Evolutionary conservation across 2,329 filamentous ascomycete genomes (phyloP).

Genomic region (Paraphaeosphaeria minitans): DNA sequence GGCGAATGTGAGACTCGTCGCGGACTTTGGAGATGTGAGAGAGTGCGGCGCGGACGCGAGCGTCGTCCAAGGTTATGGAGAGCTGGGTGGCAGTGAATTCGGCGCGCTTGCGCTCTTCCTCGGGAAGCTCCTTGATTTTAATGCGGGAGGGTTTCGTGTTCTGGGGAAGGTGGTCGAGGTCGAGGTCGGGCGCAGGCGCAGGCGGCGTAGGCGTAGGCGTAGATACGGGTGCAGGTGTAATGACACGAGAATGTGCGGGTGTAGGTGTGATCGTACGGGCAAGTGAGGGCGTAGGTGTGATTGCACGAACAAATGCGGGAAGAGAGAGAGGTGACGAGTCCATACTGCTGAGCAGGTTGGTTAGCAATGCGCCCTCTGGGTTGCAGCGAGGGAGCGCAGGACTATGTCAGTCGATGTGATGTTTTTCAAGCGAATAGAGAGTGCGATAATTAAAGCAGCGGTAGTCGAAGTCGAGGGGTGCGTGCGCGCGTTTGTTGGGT

Average conservation of each 20-base stretch:
- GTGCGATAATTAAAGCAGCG: not conserved
- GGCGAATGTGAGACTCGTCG: not conserved
- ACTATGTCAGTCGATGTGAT: not conserved
- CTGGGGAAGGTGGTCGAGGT: not conserved
- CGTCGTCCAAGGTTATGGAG: not conserved
- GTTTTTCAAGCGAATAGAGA: not conserved
- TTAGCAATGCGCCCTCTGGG: not conserved
- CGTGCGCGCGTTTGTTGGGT: not conserved
- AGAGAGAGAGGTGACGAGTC: not conserved
- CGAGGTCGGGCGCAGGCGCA: not conserved
- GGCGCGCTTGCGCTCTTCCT: not conserved
- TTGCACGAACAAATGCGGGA: not conserved
- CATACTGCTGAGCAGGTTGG: not conserved
- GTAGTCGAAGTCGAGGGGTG: not conserved
- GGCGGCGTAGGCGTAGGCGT: not conserved
- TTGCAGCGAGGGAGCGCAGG: not conserved
- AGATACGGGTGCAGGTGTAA: not conserved
- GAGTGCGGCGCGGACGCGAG: not conserved
- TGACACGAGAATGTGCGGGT: not conserved
- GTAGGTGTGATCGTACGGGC: not conserved
- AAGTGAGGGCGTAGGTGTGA: not conserved
- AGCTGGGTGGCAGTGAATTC: not conserved
- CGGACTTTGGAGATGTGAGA: not conserved
- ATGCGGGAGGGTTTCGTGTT: not conserved
- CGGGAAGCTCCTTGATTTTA: constrained; percentile 2